A percentile compares a stretch with the other conserved stretches of the same genome.
Conservation (phyloP, 495 filamentous ascomycete species). For the Podospora pseudoanserina region DNA sequence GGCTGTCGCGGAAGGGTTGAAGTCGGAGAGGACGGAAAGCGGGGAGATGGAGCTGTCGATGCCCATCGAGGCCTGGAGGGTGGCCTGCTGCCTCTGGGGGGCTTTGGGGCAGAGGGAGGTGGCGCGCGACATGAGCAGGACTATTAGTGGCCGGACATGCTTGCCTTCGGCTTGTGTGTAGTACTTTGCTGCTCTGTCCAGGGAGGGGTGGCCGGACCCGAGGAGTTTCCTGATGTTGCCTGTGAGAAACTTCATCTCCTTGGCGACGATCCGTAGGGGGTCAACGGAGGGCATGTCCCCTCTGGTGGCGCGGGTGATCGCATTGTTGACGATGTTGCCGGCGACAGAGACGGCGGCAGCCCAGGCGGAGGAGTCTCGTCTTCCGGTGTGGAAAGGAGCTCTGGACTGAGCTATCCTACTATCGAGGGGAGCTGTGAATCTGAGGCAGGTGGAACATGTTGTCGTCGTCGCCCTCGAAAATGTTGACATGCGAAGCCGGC, state of each 20-base stretch:
- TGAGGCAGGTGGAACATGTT: conserved; percentile 36
- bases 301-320: conserved; percentile 52
- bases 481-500: conserved; percentile 10
- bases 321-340: conserved; percentile 70
- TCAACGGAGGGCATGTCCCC: conserved; percentile 61
- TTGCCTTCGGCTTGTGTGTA: conserved; percentile 97
- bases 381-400: conserved; percentile 38
- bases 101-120: conserved; percentile 74
- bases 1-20: conserved; percentile 65
- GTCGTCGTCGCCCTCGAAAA: background rate
- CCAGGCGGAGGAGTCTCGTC: conserved; percentile 43
- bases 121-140: conserved; percentile 92
- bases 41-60: conserved; percentile 80
- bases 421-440: conserved; percentile 29
- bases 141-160: conserved; percentile 88
- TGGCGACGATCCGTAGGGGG: conserved; percentile 77
- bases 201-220: conserved; percentile 85
- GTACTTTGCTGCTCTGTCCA: conserved; percentile 96
- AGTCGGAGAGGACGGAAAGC: conserved; percentile 68
- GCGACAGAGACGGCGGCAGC: conserved; percentile 69
- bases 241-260: conserved; percentile 91
- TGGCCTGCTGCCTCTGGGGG: conserved; percentile 38
- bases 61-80: conserved; percentile 35
- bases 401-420: conserved; percentile 34
- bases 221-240: conserved; percentile 84